Evolutionary conservation across 176 grass and related monocot species (phyloP), one percentile per base, ranked within the genome.

Genomic region (Avena eriantha): DNA sequence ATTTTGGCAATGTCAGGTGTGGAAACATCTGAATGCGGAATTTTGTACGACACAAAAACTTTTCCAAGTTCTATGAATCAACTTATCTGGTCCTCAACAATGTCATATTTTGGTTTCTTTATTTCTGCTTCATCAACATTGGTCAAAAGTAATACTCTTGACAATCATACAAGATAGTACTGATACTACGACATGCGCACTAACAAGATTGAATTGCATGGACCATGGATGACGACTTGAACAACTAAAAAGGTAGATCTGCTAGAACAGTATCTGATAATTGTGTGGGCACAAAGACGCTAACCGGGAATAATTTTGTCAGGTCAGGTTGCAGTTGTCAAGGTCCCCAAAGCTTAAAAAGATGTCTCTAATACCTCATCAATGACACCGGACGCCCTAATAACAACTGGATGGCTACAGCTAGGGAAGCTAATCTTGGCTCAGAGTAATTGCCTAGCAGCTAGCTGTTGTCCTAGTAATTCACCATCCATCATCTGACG

Each of bases 341-440:
- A 69, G 71, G 49, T 14, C 71, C 72, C 23, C 41, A 55, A 29
- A 29, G 56, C 45, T 12, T 31, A 51, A 66, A 55, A 82, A 16
- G 31, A 54, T 33, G 21, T 7, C 21, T 15, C 69, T 15, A 43
- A 3, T 10, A 67, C 4, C 59, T 60, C 59, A 88, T 57, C 51
- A 24, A 47, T 68, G 24, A 48, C 17, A 68, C 58, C 21, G 22
- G 33, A 74, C 35, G 1, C 23, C 16, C 64, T 47, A 59, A 86
- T 47, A 59, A 86, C 64, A 86, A 48, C 84, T 71, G 22, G 84
- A 86, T 35, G 10, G 76, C 39, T 72, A 80, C 64, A 7, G 34
- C 48, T n/a, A 54, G 55, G 7, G 3, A 59, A 59, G 56, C 21
- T 5, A 22, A 79, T 33, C 18, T 59, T 6, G 6, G 33, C 16